These are phyloP conservation scores for Candolleomyces aberdarensis DNA, from an alignment of 768 basidiomycete genomes.

Conservation along the genomic window DNA sequence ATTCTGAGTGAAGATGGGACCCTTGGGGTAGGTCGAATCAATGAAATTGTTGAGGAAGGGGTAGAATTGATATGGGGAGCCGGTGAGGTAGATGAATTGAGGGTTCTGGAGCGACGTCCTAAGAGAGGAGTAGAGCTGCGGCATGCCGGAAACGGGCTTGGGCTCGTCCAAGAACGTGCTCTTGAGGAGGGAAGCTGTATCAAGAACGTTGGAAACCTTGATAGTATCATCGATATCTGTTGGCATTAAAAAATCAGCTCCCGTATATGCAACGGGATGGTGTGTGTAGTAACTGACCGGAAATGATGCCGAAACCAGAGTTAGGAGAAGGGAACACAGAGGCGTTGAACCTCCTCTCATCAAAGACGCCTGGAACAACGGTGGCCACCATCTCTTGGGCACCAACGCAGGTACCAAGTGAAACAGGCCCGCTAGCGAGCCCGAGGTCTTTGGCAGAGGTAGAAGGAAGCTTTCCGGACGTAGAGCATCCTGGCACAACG, in stretches of 20 bases:
- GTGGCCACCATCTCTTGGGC: conserved; percentile 15
- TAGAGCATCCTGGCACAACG: conserved; percentile 29
- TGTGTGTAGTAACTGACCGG: conserved; percentile 26
- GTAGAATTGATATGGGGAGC: conserved; percentile 43
- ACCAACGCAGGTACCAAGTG: conserved; percentile 28
- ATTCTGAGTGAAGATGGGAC: conserved; percentile 38
- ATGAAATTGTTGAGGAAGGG: conserved; percentile 43
- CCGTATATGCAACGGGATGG: neutral
- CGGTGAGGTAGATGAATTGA: conserved; percentile 42
- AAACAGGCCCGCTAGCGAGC: conserved; percentile 28
- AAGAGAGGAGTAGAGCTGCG: conserved; percentile 38
- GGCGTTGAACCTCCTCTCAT: conserved; percentile 21
- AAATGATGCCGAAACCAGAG: conserved; percentile 41
- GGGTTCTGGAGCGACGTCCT: conserved; percentile 32
- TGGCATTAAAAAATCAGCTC: neutral
- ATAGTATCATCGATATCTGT: conserved; percentile 45
- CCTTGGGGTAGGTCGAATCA: conserved; percentile 30
- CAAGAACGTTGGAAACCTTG: conserved; percentile 38
- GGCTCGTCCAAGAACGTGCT: conserved; percentile 40
- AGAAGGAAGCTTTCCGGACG: conserved; percentile 17
- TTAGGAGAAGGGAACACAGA: conserved; percentile 34
- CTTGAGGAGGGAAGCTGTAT: conserved; percentile 30
- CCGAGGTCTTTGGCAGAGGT: conserved; percentile 34
- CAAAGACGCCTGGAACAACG: conserved; percentile 15
- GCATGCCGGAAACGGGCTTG: conserved; percentile 42